Evolutionary conservation across 2,329 filamentous ascomycete species (phyloP), one percentile per base, ranked within the genome.

Genomic region (Colletotrichum lini): DNA sequence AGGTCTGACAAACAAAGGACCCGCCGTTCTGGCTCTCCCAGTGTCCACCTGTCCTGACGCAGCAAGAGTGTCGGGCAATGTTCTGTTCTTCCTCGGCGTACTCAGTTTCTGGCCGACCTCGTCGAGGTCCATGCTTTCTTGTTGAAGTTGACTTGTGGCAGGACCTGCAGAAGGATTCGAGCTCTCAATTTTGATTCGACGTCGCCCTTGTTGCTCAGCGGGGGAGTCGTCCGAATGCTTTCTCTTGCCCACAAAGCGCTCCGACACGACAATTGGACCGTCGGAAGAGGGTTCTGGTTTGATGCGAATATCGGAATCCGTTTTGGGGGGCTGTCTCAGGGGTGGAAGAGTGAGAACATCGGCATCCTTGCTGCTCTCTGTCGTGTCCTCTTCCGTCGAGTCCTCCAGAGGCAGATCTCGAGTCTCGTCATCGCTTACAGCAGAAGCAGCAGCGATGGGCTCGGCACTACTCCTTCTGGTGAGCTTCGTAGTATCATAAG

Each of bases 41-140:
- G 18, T 30, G n/a, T 66, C 67, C 12, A 40, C 16, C 9, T 58
- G 18, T 21, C 30, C 23, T 40, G 21, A 35, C 35, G 35, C 16
- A 13, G 21, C 45, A 15, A 35, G 16, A 13, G 50, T 15, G 35
- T 44, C 35, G 42, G 40, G 53, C 13, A 49, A 9, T 15, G 56
- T 26, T 49, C 68, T 72, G 18, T 68, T 67, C n/a, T 85, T 84
- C 73, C 80, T 81, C 61, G 82, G 84, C 15, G 84, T 89, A 62
- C 82, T 73, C 78, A 75, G 85, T 81, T 57, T 80, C 52, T 78
- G 79, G 9, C 84, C 85, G 62, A 84, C 80, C 52, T 86, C 83
- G 75, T 90, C 87, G 13, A 92, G 82, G 76, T 93, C 90, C 61
- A 92, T 83, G 65, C 89, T 92, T 62, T 90, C 89, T 50, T 87